A percentile compares a stretch with the other conserved stretches of the same genome.
These are phyloP conservation scores for Fusarium solani-melongenae DNA, from an alignment of 2,329 filamentous ascomycete species.

Conservation along the genomic window DNA sequence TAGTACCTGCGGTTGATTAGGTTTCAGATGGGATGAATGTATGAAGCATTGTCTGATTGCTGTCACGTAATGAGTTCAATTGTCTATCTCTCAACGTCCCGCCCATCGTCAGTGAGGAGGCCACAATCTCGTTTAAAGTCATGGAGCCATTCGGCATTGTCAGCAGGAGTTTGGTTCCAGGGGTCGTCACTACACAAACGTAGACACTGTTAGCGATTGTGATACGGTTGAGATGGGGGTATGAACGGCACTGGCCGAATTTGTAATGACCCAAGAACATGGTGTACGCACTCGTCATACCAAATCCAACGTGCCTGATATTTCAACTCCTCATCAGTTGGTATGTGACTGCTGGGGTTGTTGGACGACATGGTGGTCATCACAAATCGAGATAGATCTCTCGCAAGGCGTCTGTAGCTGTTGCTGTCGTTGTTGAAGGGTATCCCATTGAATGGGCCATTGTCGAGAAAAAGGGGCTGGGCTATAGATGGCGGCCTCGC, in stretches of 20 bases:
- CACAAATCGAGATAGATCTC: constrained; percentile 31
- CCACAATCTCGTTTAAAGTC: background rate
- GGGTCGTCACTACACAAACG: background rate
- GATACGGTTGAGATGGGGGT: too few species aligned
- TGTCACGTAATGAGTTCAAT: background rate
- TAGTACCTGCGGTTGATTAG: background rate
- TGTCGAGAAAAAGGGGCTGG: background rate
- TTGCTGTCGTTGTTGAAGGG: constrained; percentile 25
- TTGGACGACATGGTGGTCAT: constrained; percentile 41
- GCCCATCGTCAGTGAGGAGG: background rate
- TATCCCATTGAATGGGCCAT: background rate
- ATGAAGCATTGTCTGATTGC: background rate
- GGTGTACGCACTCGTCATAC: constrained; percentile 28
- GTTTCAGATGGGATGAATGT: background rate
- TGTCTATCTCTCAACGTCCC: background rate
- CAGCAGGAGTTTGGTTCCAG: background rate
- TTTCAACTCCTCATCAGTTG: constrained; percentile 48
- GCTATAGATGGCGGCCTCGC: background rate
- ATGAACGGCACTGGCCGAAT: background rate
- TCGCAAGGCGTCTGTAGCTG: constrained; percentile 24
- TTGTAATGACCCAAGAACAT: background rate
- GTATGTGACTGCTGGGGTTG: constrained; percentile 36
- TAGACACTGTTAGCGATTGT: background rate
- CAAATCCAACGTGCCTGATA: constrained; percentile 46
- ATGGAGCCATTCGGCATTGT: background rate